phyloP scores from a whole-genome alignment of 306 rosid species.

The Lupinus albus region DNA sequence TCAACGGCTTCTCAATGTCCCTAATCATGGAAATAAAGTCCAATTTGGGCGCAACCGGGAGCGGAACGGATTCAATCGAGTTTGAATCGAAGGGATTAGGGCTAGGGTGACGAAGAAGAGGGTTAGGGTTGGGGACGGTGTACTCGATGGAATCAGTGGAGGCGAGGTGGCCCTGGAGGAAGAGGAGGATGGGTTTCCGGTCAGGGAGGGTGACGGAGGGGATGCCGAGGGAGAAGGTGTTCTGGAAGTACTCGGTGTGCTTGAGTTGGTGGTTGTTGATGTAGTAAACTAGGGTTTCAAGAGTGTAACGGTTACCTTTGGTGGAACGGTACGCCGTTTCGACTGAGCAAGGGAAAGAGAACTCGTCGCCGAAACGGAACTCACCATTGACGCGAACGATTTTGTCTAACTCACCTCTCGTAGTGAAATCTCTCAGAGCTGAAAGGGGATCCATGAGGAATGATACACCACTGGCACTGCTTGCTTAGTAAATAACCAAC shows the following conservation, averaged over 20 bases:
- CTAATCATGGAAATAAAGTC: conserved; percentile 62
- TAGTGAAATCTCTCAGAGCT: conserved; percentile 84
- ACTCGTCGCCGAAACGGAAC: conserved; percentile 83
- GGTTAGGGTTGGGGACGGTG: conserved; percentile 49
- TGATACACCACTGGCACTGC: too few relatives aligned
- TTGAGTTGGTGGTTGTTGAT: conserved; percentile 71
- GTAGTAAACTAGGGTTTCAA: conserved; percentile 90
- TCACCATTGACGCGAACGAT: conserved; percentile 63
- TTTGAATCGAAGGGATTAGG: neutral
- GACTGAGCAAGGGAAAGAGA: conserved; percentile 65
- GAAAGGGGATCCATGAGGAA: conserved; percentile 87
- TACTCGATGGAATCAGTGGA: conserved; percentile 83
- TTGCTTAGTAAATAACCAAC: too few relatives aligned
- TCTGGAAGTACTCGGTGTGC: conserved; percentile 87
- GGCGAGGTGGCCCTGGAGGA: conserved; percentile 74
- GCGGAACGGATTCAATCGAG: neutral
- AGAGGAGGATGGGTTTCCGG: conserved; percentile 84
- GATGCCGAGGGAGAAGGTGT: conserved; percentile 73
- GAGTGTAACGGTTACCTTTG: conserved; percentile 88
- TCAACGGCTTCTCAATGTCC: conserved; percentile 70
- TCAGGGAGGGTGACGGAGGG: conserved; percentile 86
- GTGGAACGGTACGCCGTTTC: conserved; percentile 90
- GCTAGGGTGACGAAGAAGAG: neutral
- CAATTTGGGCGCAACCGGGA: conserved; percentile 42
- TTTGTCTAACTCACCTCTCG: conserved; percentile 83